Percentiles rank a stretch among this genome's conserved stretches.
These are phyloP conservation scores for Aphanomyces stellatus DNA, from an alignment of 352 stramenopile species.

Conservation along the genomic window DNA sequence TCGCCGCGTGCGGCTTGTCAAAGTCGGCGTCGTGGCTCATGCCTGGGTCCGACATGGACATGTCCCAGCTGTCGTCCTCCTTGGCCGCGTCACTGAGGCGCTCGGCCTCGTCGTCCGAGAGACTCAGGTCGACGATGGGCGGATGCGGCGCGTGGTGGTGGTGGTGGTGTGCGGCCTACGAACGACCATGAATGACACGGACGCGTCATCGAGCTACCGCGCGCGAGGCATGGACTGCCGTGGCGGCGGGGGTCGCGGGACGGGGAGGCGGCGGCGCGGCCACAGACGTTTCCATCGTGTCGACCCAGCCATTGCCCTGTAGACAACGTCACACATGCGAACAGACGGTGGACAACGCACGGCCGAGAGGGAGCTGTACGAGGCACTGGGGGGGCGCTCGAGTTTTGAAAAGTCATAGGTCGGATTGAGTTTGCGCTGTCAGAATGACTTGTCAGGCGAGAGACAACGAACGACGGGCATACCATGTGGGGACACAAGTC, in stretches of 20 bases:
- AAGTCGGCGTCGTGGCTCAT: slow-evolving; percentile 14
- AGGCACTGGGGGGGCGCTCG: slow-evolving; percentile 63
- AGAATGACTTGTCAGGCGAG: slow-evolving; percentile 20
- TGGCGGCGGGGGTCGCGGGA: background rate
- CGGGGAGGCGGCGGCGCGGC: background rate
- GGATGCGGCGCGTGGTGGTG: too few species aligned
- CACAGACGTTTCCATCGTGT: slow-evolving; percentile 24
- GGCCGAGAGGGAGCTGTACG: slow-evolving; percentile 64
- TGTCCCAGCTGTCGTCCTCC: slow-evolving; percentile 12
- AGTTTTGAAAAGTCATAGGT: slow-evolving; percentile 27
- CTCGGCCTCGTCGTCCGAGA: slow-evolving; percentile 18
- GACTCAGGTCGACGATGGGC: slow-evolving; percentile 24
- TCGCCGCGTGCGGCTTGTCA: background rate
- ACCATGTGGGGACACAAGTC: slow-evolving; percentile 60
- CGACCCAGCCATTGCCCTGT: slow-evolving; percentile 63
- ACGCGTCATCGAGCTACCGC: too few species aligned
- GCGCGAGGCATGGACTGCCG: too few species aligned
- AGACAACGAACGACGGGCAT: slow-evolving; percentile 9
- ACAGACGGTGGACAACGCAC: slow-evolving; percentile 26
- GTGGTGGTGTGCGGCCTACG: too few species aligned
- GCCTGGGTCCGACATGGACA: slow-evolving; percentile 15
- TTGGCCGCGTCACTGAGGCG: background rate
- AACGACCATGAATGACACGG: too few species aligned
- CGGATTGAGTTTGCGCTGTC: slow-evolving; percentile 11
- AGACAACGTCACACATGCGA: background rate